Evolutionary conservation across 768 basidiomycete species (phyloP).

Genomic region (Lanmaoa rubissima): DNA sequence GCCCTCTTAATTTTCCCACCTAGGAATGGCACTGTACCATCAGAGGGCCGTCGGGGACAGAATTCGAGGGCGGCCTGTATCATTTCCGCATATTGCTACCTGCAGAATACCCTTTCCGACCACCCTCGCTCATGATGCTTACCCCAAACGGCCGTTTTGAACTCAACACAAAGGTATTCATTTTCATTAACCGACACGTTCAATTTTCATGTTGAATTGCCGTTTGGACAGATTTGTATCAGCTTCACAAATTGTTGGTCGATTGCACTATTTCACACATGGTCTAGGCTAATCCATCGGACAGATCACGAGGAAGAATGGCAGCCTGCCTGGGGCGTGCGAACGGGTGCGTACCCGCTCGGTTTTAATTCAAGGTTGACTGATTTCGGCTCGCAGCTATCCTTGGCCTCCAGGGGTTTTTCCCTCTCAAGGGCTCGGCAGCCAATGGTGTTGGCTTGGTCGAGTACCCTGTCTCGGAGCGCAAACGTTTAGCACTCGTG

Average conservation of each 20-base stretch:
- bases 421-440: slow-evolving; percentile 83
- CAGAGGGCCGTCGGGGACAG: slow-evolving; percentile 81
- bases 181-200: slow-evolving; percentile 14
- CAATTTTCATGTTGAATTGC: slow-evolving; percentile 4
- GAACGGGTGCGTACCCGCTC: slow-evolving; percentile 63
- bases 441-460: slow-evolving; percentile 87
- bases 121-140: slow-evolving; percentile 93
- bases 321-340: slow-evolving; percentile 98
- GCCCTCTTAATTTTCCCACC: slow-evolving; percentile 20
- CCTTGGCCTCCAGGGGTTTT: slow-evolving; percentile 85
- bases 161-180: slow-evolving; percentile 84
- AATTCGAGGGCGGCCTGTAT: slow-evolving; percentile 95
- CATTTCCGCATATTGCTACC: slow-evolving; percentile 90
- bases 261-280: slow-evolving; percentile 14
- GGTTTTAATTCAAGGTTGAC: slow-evolving; percentile 10
- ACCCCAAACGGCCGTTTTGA: slow-evolving; percentile 98
- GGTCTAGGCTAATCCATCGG: slow-evolving; percentile 29
- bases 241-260: slow-evolving; percentile 85
- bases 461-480: slow-evolving; percentile 71
- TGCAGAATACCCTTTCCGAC: slow-evolving; percentile 94
- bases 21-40: slow-evolving; percentile 98
- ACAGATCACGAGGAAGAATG: slow-evolving; percentile 93
- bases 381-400: slow-evolving; percentile 54
- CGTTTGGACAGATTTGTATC: slow-evolving; percentile 70
- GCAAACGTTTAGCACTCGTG: slow-evolving; percentile 76